Conservation (phyloP, 768 basidiomycete genomes). For the Rhizopogon salebrosus region DNA sequence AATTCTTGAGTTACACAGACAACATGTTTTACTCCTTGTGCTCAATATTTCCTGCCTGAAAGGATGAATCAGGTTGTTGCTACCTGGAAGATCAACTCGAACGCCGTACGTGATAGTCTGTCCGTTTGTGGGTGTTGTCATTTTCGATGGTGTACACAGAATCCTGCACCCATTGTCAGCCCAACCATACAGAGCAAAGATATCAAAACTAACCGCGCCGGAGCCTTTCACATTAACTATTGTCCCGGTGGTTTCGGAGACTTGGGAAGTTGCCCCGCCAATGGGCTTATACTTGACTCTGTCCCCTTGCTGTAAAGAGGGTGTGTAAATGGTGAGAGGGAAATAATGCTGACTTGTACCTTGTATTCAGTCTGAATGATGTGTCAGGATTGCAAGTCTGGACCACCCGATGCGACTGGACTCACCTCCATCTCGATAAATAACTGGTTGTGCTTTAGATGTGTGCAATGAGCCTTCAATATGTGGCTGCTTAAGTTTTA, state of each 20-base stretch:
- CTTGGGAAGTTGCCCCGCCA: constrained; percentile 34
- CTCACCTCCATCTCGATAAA: background rate
- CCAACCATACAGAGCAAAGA: background rate
- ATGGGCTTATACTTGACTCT: constrained; percentile 40
- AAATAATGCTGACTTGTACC: constrained; percentile 6
- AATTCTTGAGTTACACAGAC: too few relatives aligned
- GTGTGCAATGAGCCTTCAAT: background rate
- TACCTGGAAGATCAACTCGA: background rate
- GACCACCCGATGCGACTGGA: background rate
- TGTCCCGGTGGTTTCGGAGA: constrained; percentile 32
- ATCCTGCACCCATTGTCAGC: constrained; percentile 17
- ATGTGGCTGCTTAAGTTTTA: constrained; percentile 4
- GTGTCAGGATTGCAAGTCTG: background rate
- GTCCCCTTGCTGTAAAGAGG: constrained; percentile 29
- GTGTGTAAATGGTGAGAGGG: background rate
- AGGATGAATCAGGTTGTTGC: background rate
- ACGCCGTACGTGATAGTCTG: constrained; percentile 29
- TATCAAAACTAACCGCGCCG: constrained; percentile 27
- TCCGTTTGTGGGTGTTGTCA: constrained; percentile 37
- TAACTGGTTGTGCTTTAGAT: background rate
- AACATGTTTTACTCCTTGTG: background rate
- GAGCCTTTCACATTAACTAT: constrained; percentile 28
- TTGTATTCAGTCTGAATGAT: constrained; percentile 12
- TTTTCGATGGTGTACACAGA: constrained; percentile 35
- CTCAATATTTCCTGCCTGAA: background rate